These are phyloP conservation scores for Hortaea werneckii DNA, from an alignment of 2,329 filamentous ascomycete genomes.

Conservation along the genomic window DNA sequence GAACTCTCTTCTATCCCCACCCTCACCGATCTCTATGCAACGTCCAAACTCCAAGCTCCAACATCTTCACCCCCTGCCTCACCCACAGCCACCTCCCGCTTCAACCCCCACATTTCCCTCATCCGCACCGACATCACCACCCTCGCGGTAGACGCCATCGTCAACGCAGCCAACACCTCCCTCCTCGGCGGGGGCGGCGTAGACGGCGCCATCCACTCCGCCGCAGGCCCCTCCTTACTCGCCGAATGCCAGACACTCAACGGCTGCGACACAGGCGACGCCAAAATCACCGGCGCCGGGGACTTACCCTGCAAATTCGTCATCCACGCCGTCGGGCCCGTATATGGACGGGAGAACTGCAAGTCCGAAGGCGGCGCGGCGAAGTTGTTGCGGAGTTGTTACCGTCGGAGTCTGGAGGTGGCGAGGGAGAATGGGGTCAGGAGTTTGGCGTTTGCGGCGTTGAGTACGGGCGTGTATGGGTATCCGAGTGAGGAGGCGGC, in stretches of 20 bases:
- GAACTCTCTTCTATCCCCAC: conserved; percentile 50
- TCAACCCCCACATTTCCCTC: conserved; percentile 63
- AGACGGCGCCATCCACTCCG: conserved; percentile 63
- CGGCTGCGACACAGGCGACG: conserved; percentile 67
- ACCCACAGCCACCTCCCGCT: conserved; percentile 21
- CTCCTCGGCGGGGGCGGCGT: conserved; percentile 86
- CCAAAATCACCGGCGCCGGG: conserved; percentile 75
- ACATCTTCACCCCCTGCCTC: conserved; percentile 4
- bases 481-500: conserved; percentile 71
- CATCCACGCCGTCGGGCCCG: conserved; percentile 83
- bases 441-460: conserved; percentile 69
- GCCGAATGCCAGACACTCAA: conserved; percentile 60
- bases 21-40: conserved; percentile 55
- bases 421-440: conserved; percentile 56
- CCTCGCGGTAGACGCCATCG: conserved; percentile 68
- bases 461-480: conserved; percentile 85
- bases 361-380: conserved; percentile 28
- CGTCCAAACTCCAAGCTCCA: conserved; percentile 34
- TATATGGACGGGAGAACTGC: conserved; percentile 46
- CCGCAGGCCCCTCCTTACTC: conserved; percentile 60
- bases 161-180: conserved; percentile 78
- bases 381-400: conserved; percentile 51
- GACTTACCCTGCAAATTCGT: conserved; percentile 64
- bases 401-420: conserved; percentile 60
- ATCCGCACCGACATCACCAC: conserved; percentile 72